Percentiles rank a stretch among this genome's conserved stretches.
These are phyloP conservation scores for Penicillium glabrum DNA, from an alignment of 2,329 filamentous ascomycete species.

Conservation along the genomic window DNA sequence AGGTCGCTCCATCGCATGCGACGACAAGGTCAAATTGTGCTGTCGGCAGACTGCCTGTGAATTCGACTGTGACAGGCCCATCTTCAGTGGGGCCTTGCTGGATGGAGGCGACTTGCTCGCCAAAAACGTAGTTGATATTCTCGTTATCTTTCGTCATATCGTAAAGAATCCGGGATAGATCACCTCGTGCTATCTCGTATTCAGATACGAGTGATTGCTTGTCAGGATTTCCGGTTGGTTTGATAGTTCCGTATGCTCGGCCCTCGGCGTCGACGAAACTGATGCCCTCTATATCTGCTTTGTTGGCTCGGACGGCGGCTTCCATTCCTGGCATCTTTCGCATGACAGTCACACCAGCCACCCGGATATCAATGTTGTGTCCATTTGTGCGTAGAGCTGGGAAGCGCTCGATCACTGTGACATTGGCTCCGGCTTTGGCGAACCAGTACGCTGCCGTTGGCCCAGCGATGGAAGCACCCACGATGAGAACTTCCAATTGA, in stretches of 20 bases:
- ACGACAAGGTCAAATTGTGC: constrained; percentile 51
- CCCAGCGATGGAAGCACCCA: constrained; percentile 39
- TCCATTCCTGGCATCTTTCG: constrained; percentile 34
- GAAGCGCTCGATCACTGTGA: constrained; percentile 39
- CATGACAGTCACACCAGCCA: constrained; percentile 35
- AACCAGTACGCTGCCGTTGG: constrained; percentile 37
- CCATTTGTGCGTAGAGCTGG: constrained; percentile 31
- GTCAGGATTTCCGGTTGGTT: constrained; percentile 30
- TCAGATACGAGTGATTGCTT: constrained; percentile 37
- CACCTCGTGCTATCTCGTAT: constrained; percentile 39
- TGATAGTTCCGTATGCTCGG: constrained; percentile 29
- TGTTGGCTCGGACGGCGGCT: constrained; percentile 26
- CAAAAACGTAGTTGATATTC: constrained; percentile 41
- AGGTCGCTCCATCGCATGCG: constrained; percentile 50
- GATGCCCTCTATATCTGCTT: constrained; percentile 28
- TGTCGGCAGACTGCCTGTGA: constrained; percentile 38
- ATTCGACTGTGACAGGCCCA: constrained; percentile 42
- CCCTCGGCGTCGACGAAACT: constrained; percentile 27
- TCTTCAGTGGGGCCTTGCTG: constrained; percentile 28
- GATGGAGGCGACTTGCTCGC: constrained; percentile 40
- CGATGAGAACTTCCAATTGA: constrained; percentile 33
- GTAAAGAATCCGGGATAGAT: constrained; percentile 31
- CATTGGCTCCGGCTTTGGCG: constrained; percentile 30
- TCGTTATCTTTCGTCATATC: constrained; percentile 40
- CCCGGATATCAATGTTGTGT: constrained; percentile 37